phyloP scores from a whole-genome alignment of 768 basidiomycete species.

The Mycena venus region DNA sequence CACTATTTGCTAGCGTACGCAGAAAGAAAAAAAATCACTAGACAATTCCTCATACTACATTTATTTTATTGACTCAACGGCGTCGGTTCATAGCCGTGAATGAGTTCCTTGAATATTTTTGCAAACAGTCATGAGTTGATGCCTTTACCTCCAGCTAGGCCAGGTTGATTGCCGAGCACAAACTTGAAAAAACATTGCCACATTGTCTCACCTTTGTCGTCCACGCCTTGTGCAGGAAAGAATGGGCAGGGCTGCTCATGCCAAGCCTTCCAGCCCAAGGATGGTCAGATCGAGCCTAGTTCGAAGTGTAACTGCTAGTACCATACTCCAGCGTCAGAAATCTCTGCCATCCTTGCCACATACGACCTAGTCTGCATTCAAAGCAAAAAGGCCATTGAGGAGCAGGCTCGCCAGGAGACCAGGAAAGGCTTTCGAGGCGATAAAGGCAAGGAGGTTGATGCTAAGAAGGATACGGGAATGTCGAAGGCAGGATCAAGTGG shows the following conservation, averaged over 20 bases:
- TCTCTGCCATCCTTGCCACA: not conserved
- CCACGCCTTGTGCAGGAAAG: not conserved
- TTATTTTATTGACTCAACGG: no score
- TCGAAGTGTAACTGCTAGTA: not conserved
- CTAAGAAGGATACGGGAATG: not conserved
- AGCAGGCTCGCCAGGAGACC: not conserved
- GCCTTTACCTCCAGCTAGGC: not conserved
- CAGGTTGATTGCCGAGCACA: not conserved
- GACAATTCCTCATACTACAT: no score
- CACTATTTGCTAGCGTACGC: no score
- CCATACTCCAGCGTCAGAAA: not conserved
- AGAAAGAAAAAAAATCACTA: no score
- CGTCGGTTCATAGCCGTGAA: no score
- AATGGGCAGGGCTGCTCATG: not conserved
- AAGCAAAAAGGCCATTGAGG: not conserved
- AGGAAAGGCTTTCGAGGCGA: not conserved
- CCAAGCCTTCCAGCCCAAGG: not conserved
- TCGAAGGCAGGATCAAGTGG: not conserved
- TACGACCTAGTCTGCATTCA: not conserved
- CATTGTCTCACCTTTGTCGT: not conserved
- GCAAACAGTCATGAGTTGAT: no score
- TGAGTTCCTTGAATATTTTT: no score
- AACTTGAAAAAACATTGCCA: not conserved
- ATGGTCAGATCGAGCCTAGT: not conserved
- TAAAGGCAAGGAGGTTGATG: not conserved